Evolutionary conservation across 164 flowering plant genomes (phyloP).

Genomic region (Vitis cinerea): DNA sequence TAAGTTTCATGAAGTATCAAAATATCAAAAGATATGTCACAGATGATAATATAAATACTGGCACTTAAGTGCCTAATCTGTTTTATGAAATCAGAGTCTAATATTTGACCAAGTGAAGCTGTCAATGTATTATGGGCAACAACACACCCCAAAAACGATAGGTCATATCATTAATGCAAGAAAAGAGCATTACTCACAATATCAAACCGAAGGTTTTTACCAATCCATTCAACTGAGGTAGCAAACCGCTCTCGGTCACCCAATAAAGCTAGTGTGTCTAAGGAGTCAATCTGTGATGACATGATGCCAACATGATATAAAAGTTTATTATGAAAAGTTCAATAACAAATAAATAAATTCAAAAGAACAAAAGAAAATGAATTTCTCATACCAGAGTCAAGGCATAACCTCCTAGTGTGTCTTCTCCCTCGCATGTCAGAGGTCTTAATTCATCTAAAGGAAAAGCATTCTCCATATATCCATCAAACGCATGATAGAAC

Average conservation of each 20-base stretch:
- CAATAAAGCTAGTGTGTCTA: conserved; percentile 84
- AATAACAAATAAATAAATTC: not conserved
- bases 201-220: conserved; percentile 89
- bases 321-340: not conserved
- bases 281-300: conserved; percentile 75
- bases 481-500: conserved; percentile 96
- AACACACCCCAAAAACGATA: too few species aligned
- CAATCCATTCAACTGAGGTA: conserved; percentile 91
- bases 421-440: conserved; percentile 84
- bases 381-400: conserved; percentile 72
- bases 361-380: not conserved
- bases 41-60: too few species aligned
- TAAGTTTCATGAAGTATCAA: too few species aligned
- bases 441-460: conserved; percentile 93
- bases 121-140: too few species aligned
- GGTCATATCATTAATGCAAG: not conserved
- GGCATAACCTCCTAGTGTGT: conserved; percentile 93
- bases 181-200: conserved; percentile 63
- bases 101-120: too few species aligned
- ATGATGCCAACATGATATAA: conserved; percentile 2
- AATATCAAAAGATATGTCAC: too few species aligned
- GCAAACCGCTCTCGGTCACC: conserved; percentile 81
- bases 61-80: too few species aligned
- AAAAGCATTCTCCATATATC: conserved; percentile 93
- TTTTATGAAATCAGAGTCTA: too few species aligned